Percentiles rank a stretch among this genome's conserved stretches.
Conservation (phyloP, 1,284 basidiomycete genomes). For the Leccinum huronense region DNA sequence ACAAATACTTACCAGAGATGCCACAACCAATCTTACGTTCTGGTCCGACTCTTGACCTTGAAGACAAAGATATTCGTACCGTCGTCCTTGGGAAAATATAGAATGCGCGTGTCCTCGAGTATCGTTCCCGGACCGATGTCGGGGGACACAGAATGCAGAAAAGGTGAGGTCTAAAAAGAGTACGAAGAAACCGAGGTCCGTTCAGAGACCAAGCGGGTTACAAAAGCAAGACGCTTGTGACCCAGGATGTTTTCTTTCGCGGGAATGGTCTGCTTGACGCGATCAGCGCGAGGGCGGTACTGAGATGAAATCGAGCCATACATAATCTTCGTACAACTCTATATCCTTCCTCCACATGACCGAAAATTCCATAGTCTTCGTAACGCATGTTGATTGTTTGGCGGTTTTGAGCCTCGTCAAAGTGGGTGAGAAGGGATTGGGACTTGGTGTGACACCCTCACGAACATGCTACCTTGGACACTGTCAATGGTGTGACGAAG, state of each 20-base stretch:
- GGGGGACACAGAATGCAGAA: conserved; percentile 74
- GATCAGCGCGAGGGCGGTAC: conserved; percentile 10
- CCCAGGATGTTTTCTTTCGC: conserved; percentile 61
- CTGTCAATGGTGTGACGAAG: conserved; percentile 18
- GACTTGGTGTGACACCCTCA: conserved; percentile 64
- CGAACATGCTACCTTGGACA: conserved; percentile 76
- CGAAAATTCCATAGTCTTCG: conserved; percentile 72
- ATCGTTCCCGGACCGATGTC: conserved; percentile 40
- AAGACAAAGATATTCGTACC: conserved; percentile 82
- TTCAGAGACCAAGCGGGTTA: conserved; percentile 61
- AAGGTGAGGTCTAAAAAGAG: conserved; percentile 77
- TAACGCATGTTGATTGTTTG: conserved; percentile 60
- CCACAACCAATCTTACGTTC: conserved; percentile 84
- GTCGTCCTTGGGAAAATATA: conserved; percentile 46
- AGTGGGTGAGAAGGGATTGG: conserved; percentile 50
- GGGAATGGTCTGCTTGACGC: conserved; percentile 50
- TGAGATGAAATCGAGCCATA: conserved; percentile 36
- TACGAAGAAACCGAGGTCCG: conserved; percentile 72
- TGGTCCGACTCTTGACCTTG: conserved; percentile 67
- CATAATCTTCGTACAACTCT: conserved; percentile 80
- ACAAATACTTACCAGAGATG: conserved; percentile 59
- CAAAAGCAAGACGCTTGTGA: conserved; percentile 66
- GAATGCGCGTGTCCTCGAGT: conserved; percentile 43
- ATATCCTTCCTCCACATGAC: conserved; percentile 74
- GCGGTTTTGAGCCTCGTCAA: conserved; percentile 69